Percentiles rank a stretch among this genome's conserved stretches.
phyloP scores from a whole-genome alignment of 108 stramenopile genomes.

The Epithemia pelagica region DNA sequence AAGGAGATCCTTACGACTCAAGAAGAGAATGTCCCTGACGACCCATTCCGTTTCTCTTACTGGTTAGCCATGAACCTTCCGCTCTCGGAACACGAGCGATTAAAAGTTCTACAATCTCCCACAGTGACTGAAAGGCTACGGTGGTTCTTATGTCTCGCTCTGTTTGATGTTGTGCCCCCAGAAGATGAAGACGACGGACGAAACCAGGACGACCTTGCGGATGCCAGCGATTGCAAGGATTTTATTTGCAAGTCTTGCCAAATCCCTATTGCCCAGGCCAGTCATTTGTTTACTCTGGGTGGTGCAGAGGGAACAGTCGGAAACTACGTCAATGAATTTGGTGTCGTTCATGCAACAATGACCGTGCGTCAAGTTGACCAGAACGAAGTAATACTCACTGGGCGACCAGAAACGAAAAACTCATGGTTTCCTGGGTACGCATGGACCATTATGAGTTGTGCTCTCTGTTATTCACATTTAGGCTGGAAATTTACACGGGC shows the following conservation, averaged over 20 bases:
- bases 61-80: constrained; percentile 73
- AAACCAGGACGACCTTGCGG: background rate
- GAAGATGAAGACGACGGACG: background rate
- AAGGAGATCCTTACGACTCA: background rate
- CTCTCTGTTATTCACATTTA: constrained; percentile 44
- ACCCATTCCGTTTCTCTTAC: constrained; percentile 43
- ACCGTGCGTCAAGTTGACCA: constrained; percentile 52
- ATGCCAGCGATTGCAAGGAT: background rate
- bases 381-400: constrained; percentile 35
- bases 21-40: constrained; percentile 28
- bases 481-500: constrained; percentile 76
- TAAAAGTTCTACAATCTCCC: constrained; percentile 30
- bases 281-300: constrained; percentile 53
- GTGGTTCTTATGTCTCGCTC: background rate
- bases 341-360: constrained; percentile 68
- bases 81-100: constrained; percentile 46
- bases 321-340: constrained; percentile 74
- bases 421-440: constrained; percentile 67
- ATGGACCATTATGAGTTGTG: constrained; percentile 64
- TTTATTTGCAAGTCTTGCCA: constrained; percentile 57
- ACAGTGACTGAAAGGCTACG: background rate
- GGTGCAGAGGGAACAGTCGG: constrained; percentile 75
- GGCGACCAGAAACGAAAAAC: constrained; percentile 56
- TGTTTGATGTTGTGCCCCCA: background rate
- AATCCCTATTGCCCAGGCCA: constrained; percentile 23